Evolutionary conservation across 495 filamentous ascomycete species (phyloP).

Genomic region (Hyaloscypha finlandica): DNA sequence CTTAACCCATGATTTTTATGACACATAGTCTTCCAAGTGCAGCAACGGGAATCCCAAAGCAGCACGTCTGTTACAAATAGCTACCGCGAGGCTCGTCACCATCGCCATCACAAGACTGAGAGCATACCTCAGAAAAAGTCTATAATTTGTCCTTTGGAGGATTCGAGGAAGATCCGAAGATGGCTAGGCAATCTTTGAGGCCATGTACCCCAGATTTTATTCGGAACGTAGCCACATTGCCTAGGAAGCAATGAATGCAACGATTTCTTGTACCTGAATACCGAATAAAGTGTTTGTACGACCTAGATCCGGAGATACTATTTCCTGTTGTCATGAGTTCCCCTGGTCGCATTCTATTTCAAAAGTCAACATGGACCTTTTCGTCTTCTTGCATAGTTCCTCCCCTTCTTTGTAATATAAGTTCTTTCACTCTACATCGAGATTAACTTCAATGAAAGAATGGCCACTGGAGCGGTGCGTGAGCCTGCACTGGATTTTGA

Average conservation of each 20-base stretch:
- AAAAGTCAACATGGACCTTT: neutral
- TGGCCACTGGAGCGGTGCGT: neutral
- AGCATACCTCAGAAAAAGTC: neutral
- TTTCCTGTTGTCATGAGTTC: slow-evolving; percentile 23
- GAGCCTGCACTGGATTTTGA: slow-evolving; percentile 51
- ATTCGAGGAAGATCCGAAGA: neutral
- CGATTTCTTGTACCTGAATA: slow-evolving; percentile 1
- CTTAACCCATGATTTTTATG: neutral
- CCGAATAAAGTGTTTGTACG: slow-evolving; percentile 5
- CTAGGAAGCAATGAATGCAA: slow-evolving; percentile 32
- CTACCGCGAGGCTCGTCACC: neutral
- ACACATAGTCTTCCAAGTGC: slow-evolving; percentile 8
- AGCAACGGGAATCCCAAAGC: slow-evolving; percentile 1
- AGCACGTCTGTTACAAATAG: slow-evolving; percentile 11
- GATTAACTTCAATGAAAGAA: neutral
- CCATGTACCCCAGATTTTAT: neutral
- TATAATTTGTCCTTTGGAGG: neutral
- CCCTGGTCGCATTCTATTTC: neutral
- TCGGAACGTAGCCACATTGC: slow-evolving; percentile 36
- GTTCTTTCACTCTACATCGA: neutral
- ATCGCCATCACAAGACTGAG: slow-evolving; percentile 1
- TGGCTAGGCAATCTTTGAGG: neutral
- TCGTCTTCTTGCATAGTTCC: neutral
- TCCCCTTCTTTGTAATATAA: neutral
- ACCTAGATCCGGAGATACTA: slow-evolving; percentile 21